A percentile compares a stretch with the other conserved stretches of the same genome.
Conservation (phyloP, 176 grass and related monocot species). For the Oryza punctata region DNA sequence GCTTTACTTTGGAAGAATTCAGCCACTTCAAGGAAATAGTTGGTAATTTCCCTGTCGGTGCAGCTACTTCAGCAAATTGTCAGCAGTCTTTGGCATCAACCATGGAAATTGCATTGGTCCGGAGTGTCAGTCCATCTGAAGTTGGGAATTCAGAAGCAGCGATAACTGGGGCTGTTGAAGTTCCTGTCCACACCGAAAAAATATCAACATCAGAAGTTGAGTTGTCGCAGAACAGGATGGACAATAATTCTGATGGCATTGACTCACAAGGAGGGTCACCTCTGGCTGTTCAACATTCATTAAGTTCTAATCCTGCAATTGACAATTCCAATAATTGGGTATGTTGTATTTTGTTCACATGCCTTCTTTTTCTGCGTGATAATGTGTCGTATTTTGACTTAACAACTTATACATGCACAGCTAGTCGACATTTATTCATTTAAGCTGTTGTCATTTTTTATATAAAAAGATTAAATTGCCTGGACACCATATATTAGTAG, state of each 20-base stretch:
- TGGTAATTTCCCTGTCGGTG: slow-evolving; percentile 30
- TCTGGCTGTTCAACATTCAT: slow-evolving; percentile 35
- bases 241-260: slow-evolving; percentile 34
- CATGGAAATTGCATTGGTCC: slow-evolving; percentile 47
- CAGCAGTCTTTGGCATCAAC: slow-evolving; percentile 24
- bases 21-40: slow-evolving; percentile 36
- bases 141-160: slow-evolving; percentile 14
- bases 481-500: slow-evolving; percentile 13
- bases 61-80: slow-evolving; percentile 27
- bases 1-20: slow-evolving; percentile 74
- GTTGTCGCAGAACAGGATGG: slow-evolving; percentile 28
- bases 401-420: neutral
- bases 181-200: slow-evolving; percentile 32
- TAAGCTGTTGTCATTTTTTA: too few species aligned
- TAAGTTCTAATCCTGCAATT: slow-evolving; percentile 34
- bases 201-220: slow-evolving; percentile 13
- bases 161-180: slow-evolving; percentile 28
- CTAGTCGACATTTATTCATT: neutral
- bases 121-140: slow-evolving; percentile 40
- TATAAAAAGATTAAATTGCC: neutral
- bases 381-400: neutral
- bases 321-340: slow-evolving; percentile 40
- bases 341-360: neutral
- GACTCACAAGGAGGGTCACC: slow-evolving; percentile 20
- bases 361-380: neutral